phyloP scores from a whole-genome alignment of 768 basidiomycete genomes.

The Tricholoma matsutake region DNA sequence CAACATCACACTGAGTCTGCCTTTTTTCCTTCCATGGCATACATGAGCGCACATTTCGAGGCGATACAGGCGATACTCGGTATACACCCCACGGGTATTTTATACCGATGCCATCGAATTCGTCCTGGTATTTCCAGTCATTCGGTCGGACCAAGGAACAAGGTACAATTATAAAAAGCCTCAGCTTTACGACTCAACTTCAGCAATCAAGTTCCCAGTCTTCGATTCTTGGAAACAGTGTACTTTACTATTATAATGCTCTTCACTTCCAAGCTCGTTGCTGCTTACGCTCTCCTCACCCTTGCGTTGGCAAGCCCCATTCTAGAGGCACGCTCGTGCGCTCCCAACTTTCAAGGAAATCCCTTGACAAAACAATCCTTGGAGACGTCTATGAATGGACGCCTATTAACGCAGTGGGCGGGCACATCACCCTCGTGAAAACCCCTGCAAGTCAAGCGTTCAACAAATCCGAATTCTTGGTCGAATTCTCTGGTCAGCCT shows the following conservation, averaged over 20 bases:
- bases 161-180: neutral
- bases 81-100: neutral
- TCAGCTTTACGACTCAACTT: neutral
- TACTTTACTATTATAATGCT: neutral
- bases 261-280: slow-evolving; percentile 1
- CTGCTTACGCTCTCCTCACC: slow-evolving; percentile 1
- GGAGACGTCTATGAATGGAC: slow-evolving; percentile 5
- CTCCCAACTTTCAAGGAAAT: slow-evolving; percentile 8
- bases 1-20: too few relatives aligned
- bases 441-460: neutral
- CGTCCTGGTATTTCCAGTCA: neutral
- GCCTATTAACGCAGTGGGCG: slow-evolving; percentile 1
- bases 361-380: neutral
- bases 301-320: neutral
- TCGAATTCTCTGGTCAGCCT: slow-evolving; percentile 1
- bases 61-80: neutral
- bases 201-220: neutral
- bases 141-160: neutral
- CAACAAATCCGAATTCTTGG: slow-evolving; percentile 1
- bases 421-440: slow-evolving; percentile 4
- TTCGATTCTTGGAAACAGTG: neutral
- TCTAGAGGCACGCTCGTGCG: slow-evolving; percentile 3
- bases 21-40: too few relatives aligned
- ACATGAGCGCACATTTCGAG: neutral
- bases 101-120: neutral